Evolutionary conservation across 176 grass and related monocot species (phyloP).

Genomic region (Musa itinerans): DNA sequence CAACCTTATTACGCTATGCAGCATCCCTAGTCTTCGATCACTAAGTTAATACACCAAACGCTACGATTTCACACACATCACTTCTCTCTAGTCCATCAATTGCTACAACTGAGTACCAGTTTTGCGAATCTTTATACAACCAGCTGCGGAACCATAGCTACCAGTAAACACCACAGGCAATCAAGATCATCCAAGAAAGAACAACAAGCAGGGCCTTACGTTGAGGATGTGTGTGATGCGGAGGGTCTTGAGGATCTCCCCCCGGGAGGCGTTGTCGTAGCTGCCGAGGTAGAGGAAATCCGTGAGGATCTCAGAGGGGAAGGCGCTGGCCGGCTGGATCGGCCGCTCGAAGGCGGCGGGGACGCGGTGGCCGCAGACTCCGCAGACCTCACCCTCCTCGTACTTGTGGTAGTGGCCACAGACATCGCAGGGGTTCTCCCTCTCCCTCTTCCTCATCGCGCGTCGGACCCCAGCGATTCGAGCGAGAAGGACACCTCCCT

Average conservation of each 20-base stretch:
- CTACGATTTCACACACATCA: not conserved
- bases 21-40: not conserved
- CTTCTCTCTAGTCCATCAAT: not conserved
- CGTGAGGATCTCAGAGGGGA: slow-evolving; percentile 65
- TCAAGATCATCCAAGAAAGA: not conserved
- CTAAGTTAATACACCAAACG: not conserved
- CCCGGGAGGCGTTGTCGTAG: slow-evolving; percentile 74
- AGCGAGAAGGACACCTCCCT: too few relatives aligned
- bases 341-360: slow-evolving; percentile 7
- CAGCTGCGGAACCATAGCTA: not conserved
- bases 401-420: slow-evolving; percentile 97
- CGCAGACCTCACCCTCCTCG: slow-evolving; percentile 84
- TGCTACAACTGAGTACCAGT: not conserved
- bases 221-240: slow-evolving; percentile 74
- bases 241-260: slow-evolving; percentile 59
- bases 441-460: slow-evolving; percentile 41
- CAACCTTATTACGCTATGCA: not conserved
- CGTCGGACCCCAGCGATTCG: not conserved
- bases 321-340: slow-evolving; percentile 36
- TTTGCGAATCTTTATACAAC: not conserved
- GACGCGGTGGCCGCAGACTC: slow-evolving; percentile 72
- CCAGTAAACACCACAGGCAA: not conserved
- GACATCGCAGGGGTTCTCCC: slow-evolving; percentile 59
- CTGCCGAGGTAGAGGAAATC: slow-evolving; percentile 90
- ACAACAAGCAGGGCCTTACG: slow-evolving; percentile 22